Base-by-base conservation (phyloP, 306 rosid species). In the Gastrolobium bilobum region DNA sequence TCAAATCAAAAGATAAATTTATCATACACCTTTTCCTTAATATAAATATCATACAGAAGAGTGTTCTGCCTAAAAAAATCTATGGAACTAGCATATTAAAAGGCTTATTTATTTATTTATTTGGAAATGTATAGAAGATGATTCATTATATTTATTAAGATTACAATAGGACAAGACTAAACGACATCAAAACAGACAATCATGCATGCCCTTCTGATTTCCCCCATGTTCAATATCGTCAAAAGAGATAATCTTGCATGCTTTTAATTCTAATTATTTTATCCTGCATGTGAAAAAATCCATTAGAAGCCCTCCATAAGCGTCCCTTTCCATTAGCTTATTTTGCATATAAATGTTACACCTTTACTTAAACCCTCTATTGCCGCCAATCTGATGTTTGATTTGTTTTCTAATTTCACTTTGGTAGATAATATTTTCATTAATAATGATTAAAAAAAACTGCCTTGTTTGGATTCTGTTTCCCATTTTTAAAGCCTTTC, bases 11-110 rank as follows among this genome's bases (percentile, higher is more conserved):
- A 46, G 33, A 51, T 4, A 42, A 71, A 6, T 30, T 29, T 14
- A 14, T 57, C 76, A 40, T 50, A 56, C 63, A 30, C 47, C 47
- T 15, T 58, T 70, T 44, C 65, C 42, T 81, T 77, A 60, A 60
- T 62, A 63, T 33, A 71, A 26, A 56, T 31, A 63, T 48, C 20
- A 34, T 40, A 46, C 9, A 42, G 31, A 53, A 63, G 10, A 72
- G 43, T 33, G 39, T 3, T 68, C 30, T 52, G 44, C 34, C 43
- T 71, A 3, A 71, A 44, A 20, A 53, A 43, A 46, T 54, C 8
- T 10, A 26, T 35, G 11, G 40, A 54, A 57, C 29, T 31, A 6
- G 75, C 53, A 71, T 31, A 20, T 8, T 31, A 63, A 37, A 59
- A 68, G 63, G 46, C 26, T 20, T 20, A 0, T 20, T 20, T 20